Base-by-base conservation (phyloP, 2,329 filamentous ascomycete species). In the Talaromyces sp. region DNA sequence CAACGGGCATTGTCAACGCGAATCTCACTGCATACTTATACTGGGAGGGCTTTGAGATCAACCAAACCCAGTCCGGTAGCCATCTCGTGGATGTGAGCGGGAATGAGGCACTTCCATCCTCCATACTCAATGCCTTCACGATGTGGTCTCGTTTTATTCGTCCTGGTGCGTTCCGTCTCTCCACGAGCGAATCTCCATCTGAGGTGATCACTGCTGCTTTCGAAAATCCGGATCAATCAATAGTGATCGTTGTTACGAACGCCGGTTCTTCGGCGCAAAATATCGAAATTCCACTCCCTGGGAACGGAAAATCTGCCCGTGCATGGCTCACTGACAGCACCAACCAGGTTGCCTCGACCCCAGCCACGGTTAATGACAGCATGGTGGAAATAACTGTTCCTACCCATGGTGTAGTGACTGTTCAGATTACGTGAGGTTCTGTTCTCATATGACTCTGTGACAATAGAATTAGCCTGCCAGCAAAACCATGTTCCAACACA, bases 141-240 rank as follows among this genome's bases (percentile, higher is more conserved):
- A 11, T 60, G 27, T 60, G 30, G 33, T 55, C 58, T 27, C 58
- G 58, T 17, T 60, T 55, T 11, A 60, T 60, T 33, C 51, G 58
- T 33, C 58, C 58, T 13, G 47, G 54, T 27, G 58, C 58, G 5
- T 28, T 60, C 8, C 58, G 58, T 25, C 36, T 60, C 3, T 52
- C 36, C 25, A 39, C 58, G 19, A 55, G 51, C 19, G 58, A 28
- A 2, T 36, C 52, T 7, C 58, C 58, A 4, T 27, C 27, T n/a
- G 32, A 55, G 19, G 47, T 42, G 13, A 42, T 33, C 17, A 30
- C 22, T 7, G 58, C 53, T 39, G 58, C 58, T 36, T 60, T 60
- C n/a, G 17, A 25, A 1, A 60, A 56, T 32, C 33, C 42, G 15
- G 58, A 60, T n/a, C 28, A 44, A 13, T 39, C 52, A 22, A 33